These are phyloP conservation scores for Uronychia setigera DNA, from an alignment of 73 alveolate species.

Conservation along the genomic window DNA sequence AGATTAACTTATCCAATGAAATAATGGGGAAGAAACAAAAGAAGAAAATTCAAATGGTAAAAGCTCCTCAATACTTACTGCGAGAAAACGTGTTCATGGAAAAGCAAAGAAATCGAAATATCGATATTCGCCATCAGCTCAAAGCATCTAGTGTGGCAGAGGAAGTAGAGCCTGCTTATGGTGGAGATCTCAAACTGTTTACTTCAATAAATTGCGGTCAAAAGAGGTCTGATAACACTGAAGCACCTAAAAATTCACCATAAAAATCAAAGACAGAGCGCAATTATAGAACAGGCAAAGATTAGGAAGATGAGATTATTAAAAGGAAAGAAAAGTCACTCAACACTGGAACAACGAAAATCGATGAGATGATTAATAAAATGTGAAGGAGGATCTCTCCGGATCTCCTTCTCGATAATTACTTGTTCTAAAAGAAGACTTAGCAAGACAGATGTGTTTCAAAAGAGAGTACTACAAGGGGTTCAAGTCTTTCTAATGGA, in stretches of 20 bases:
- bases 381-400: not conserved
- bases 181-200: not conserved
- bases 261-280: not conserved
- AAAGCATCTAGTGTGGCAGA: not conserved
- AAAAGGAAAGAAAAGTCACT: not conserved
- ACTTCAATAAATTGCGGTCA: not conserved
- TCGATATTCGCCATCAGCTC: not conserved
- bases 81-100: too few relatives aligned
- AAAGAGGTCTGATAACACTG: not conserved
- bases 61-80: too few relatives aligned
- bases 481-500: not conserved
- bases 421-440: not conserved
- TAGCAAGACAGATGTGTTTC: not conserved
- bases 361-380: not conserved
- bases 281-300: too few relatives aligned
- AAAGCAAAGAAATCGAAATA: too few relatives aligned
- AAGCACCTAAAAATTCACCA: not conserved
- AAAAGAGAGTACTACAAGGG: not conserved
- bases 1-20: not conserved
- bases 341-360: not conserved
- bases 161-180: too few relatives aligned
- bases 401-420: not conserved
- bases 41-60: not conserved
- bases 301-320: too few relatives aligned
- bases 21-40: not conserved